Base-by-base conservation (phyloP, 768 basidiomycete species). In the Brasilioporus rufonigricans region DNA sequence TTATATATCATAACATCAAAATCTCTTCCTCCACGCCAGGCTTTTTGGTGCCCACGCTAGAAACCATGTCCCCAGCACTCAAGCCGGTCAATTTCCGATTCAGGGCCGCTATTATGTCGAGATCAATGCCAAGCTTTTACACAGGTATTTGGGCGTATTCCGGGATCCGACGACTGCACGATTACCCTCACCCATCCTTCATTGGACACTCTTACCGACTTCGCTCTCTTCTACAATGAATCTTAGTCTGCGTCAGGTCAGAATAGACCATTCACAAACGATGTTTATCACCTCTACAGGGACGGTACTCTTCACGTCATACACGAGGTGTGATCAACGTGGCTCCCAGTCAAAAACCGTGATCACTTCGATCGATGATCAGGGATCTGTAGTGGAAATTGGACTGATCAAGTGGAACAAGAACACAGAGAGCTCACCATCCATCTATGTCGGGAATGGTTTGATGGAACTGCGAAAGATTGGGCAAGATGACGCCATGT, bases 381-480 rank as follows among this genome's bases (percentile, higher is more conserved):
- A 33, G 9, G 60, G 55, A 35, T 56, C 50, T 7, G 29, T 36
- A 7, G 43, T 43, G 3, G 32, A 60, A 44, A 45, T 57, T 3
- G 64, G 60, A 5, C 44, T 57, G 12, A 57, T 65, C 60, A 60
- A 55, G 11, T 60, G 64, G 63, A 62, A 55, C 39, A 27, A 45
- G 32, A 32, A 40, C 5, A 16, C 35, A 18, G 55, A 44, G 8
- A 29, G 31, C 4, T 3, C 16, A 1, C 57, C 60, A 0, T 47
- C 27, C 4, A 35, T 64, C 24, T 54, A 27, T 24, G 31, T 59
- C 9, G 44, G 47, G 1, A 14, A 39, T 1, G 19, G 48, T 4
- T 19, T 43, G 27, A 48, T 65, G 47, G 56, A 54, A 7, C 19
- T 59, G 31, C 36, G 1, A 10, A 52, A 13, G 29, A 24, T 39